Percentiles rank a stretch among this genome's conserved stretches.
phyloP scores from a whole-genome alignment of 441 rosid genomes.

The Aquilaria agallochum region DNA sequence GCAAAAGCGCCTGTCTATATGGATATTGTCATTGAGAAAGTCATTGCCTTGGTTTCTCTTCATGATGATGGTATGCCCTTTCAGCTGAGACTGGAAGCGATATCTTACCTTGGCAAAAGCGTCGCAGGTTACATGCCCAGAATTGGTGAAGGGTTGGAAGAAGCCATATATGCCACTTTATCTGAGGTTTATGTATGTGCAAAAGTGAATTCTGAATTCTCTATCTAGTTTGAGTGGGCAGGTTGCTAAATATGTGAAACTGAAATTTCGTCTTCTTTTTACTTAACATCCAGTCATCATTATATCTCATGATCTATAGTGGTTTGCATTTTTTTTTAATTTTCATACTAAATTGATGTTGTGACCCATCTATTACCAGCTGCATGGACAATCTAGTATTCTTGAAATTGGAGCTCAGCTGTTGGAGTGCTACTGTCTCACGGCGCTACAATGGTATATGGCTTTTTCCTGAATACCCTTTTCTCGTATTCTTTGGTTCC shows the following conservation, averaged over 20 bases:
- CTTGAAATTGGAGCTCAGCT: conserved; percentile 48
- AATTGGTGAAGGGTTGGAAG: conserved; percentile 57
- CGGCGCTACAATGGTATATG: conserved; percentile 77
- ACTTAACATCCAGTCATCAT: too few species aligned
- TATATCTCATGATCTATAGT: conserved; percentile 2
- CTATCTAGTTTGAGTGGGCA: neutral
- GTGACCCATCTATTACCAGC: conserved; percentile 23
- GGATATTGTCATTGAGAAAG: conserved; percentile 51
- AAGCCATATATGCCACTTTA: conserved; percentile 49
- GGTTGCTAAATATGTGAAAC: too few species aligned
- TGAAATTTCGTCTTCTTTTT: too few species aligned
- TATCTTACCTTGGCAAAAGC: conserved; percentile 56
- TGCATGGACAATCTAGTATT: conserved; percentile 48
- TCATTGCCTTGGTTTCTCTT: conserved; percentile 42
- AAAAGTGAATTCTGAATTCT: neutral
- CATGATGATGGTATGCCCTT: conserved; percentile 44
- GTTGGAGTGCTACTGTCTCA: conserved; percentile 66
- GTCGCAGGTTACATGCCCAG: conserved; percentile 56
- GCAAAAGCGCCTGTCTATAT: conserved; percentile 58
- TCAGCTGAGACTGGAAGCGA: conserved; percentile 55
- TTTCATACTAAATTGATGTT: too few species aligned
- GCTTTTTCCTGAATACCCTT: conserved; percentile 11
- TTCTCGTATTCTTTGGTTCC: conserved; percentile 9
- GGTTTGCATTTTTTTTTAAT: conserved; percentile 12
- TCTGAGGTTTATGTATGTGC: conserved; percentile 65